Evolutionary conservation across 192 early-diverging fungal genomes (phyloP).

Genomic region (Backusella tarrabulga): DNA sequence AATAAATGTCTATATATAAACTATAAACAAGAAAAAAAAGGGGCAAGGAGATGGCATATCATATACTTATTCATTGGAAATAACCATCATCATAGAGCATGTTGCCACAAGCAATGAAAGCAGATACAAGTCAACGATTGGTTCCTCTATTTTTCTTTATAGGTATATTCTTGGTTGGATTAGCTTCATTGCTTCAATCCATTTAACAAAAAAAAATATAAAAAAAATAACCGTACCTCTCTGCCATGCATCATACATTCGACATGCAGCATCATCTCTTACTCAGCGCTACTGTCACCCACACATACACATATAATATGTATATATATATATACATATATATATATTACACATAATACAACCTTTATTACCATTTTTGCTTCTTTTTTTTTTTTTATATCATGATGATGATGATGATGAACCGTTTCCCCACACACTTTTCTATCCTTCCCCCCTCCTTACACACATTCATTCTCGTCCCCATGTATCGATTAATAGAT

Average conservation of each 20-base stretch:
- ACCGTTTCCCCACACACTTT: too few species aligned
- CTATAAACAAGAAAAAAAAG: too few species aligned
- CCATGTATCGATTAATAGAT: too few species aligned
- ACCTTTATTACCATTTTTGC: not conserved
- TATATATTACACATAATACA: not conserved
- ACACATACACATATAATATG: not conserved
- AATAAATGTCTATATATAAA: not conserved
- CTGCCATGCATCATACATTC: constrained; percentile 6
- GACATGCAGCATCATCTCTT: constrained; percentile 6
- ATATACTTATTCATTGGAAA: not conserved
- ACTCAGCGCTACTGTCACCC: constrained; percentile 6
- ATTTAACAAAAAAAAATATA: not conserved
- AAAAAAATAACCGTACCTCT: not conserved
- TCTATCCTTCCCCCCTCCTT: not conserved
- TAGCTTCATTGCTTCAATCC: constrained; percentile 17
- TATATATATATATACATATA: not conserved
- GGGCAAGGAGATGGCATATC: too few species aligned
- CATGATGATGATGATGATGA: too few species aligned
- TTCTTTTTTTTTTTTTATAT: not conserved
- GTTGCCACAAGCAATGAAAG: constrained; percentile 30
- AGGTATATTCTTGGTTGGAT: constrained; percentile 20
- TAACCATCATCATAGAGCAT: constrained; percentile 17
- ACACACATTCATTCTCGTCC: too few species aligned
- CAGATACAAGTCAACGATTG: constrained; percentile 8
- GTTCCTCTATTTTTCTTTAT: constrained; percentile 34